Evolutionary conservation across 768 basidiomycete species (phyloP).

Genomic region (Lepiota venenata): DNA sequence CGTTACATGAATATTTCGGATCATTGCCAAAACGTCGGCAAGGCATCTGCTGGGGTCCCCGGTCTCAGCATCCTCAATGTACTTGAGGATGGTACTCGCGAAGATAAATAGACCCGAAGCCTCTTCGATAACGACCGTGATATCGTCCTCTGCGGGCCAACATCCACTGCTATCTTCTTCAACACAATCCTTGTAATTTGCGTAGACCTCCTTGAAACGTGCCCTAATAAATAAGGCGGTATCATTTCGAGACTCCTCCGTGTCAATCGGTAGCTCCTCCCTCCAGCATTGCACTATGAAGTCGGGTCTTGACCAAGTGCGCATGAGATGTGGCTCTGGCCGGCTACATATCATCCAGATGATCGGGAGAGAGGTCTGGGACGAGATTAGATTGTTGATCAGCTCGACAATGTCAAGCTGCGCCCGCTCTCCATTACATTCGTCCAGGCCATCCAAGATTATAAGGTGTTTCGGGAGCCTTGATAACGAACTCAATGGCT

Average conservation of each 20-base stretch:
- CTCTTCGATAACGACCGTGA: not conserved
- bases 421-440: conserved; percentile 7
- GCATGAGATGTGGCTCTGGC: conserved; percentile 8
- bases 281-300: not conserved
- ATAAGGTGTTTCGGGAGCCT: not conserved
- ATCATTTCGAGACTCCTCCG: not conserved
- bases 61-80: conserved; percentile 12
- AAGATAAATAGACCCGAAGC: conserved; percentile 14
- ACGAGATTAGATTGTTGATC: conserved; percentile 1
- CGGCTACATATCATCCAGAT: conserved; percentile 13
- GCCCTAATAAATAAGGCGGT: not conserved
- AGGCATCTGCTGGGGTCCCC: not conserved
- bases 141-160: conserved; percentile 11
- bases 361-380: not conserved
- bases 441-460: conserved; percentile 13
- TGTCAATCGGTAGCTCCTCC: not conserved
- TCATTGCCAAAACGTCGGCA: not conserved
- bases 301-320: not conserved
- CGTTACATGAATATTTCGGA: not conserved
- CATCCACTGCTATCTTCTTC: not conserved
- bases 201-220: not conserved
- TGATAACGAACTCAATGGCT: not conserved
- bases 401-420: conserved; percentile 8
- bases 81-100: conserved; percentile 9
- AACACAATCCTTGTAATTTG: not conserved